These are phyloP conservation scores for Mentha longifolia DNA, from an alignment of 257 asterid genomes.

Conservation along the genomic window DNA sequence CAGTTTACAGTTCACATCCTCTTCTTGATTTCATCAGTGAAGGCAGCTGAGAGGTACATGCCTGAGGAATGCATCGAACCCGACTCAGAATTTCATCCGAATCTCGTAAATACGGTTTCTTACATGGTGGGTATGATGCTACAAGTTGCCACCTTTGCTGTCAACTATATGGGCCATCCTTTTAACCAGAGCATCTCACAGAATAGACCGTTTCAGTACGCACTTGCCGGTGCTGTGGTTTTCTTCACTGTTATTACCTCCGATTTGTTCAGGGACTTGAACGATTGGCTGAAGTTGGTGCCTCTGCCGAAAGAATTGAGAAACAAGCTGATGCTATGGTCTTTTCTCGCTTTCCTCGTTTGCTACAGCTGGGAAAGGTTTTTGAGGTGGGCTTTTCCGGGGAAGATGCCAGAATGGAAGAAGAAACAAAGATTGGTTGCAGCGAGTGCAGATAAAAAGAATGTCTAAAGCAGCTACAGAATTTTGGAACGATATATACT, in stretches of 20 bases:
- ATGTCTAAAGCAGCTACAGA: slow-evolving; percentile 28
- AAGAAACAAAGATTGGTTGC: slow-evolving; percentile 69
- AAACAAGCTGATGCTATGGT: slow-evolving; percentile 82
- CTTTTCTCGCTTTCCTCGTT: slow-evolving; percentile 56
- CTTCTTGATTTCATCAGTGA: slow-evolving; percentile 84
- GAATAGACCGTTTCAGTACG: slow-evolving; percentile 70
- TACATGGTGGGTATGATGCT: slow-evolving; percentile 98
- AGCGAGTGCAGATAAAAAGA: slow-evolving; percentile 62
- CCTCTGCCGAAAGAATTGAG: slow-evolving; percentile 82
- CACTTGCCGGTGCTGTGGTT: slow-evolving; percentile 74
- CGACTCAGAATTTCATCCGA: slow-evolving; percentile 88
- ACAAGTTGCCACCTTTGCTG: slow-evolving; percentile 98
- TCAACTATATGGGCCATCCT: slow-evolving; percentile 98
- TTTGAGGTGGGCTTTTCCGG: slow-evolving; percentile 94
- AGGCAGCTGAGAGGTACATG: slow-evolving; percentile 93
- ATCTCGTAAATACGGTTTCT: slow-evolving; percentile 93
- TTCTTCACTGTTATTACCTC: slow-evolving; percentile 86
- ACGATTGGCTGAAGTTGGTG: slow-evolving; percentile 82
- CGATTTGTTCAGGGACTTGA: slow-evolving; percentile 79
- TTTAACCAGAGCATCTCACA: slow-evolving; percentile 93
- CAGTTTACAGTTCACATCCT: slow-evolving; percentile 81
- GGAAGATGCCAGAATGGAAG: slow-evolving; percentile 96
- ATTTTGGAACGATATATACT: neutral
- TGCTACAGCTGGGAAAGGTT: slow-evolving; percentile 86
- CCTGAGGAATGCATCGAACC: slow-evolving; percentile 97